These are phyloP conservation scores for Lactifluus hygrophoroides DNA, from an alignment of 768 basidiomycete species.

Conservation along the genomic window DNA sequence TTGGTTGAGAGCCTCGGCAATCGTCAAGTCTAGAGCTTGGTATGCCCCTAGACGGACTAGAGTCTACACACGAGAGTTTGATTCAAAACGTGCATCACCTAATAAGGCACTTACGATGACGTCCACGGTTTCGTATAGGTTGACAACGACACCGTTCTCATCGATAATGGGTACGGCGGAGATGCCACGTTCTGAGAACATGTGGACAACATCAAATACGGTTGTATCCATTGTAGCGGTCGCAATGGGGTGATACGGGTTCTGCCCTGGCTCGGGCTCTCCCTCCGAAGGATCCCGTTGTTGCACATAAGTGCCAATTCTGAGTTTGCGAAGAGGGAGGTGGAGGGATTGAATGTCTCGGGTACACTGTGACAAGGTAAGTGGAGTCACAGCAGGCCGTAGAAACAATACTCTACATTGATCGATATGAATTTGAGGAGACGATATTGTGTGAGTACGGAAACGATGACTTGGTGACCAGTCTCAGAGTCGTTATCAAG, in stretches of 20 bases:
- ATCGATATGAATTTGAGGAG: slow-evolving; percentile 98
- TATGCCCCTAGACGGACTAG: slow-evolving; percentile 92
- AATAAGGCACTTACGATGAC: slow-evolving; percentile 68
- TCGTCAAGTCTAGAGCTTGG: slow-evolving; percentile 90
- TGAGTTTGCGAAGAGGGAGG: slow-evolving; percentile 71
- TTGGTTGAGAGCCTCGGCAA: slow-evolving; percentile 85
- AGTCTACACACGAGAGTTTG: slow-evolving; percentile 43
- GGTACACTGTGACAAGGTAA: slow-evolving; percentile 51
- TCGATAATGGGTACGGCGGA: slow-evolving; percentile 97
- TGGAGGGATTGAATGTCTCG: slow-evolving; percentile 79
- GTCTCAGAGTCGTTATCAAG: slow-evolving; percentile 92
- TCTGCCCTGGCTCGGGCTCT: slow-evolving; percentile 43
- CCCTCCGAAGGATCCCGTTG: slow-evolving; percentile 36
- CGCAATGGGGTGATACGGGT: slow-evolving; percentile 83
- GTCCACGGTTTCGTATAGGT: slow-evolving; percentile 97
- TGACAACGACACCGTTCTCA: slow-evolving; percentile 84
- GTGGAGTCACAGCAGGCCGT: not conserved
- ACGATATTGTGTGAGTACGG: slow-evolving; percentile 93
- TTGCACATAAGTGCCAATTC: slow-evolving; percentile 86
- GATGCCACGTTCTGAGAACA: slow-evolving; percentile 93
- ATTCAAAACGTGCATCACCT: not conserved
- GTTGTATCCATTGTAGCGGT: slow-evolving; percentile 86
- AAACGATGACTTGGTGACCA: slow-evolving; percentile 91
- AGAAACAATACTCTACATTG: slow-evolving; percentile 55
- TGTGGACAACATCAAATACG: slow-evolving; percentile 97